Percentiles rank a stretch among this genome's conserved stretches.
Conservation (phyloP, 2,329 filamentous ascomycete species). For the Furcasterigmium sp. region DNA sequence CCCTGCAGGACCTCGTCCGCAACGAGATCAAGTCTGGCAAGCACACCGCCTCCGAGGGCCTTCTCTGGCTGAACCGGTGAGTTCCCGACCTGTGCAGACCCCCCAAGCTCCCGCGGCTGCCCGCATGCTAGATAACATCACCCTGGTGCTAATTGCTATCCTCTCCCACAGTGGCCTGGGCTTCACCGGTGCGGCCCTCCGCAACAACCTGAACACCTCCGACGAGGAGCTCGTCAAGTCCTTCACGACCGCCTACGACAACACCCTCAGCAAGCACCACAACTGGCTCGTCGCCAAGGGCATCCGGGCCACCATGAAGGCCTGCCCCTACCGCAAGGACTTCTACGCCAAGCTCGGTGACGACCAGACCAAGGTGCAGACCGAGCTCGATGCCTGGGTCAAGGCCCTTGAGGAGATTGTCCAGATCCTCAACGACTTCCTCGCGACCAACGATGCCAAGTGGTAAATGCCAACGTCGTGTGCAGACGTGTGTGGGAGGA, state of each 20-base stretch:
- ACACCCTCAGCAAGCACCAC: constrained; percentile 89
- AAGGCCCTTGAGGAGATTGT: constrained; percentile 73
- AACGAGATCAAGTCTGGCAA: constrained; percentile 90
- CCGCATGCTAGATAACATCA: no score
- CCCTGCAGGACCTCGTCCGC: constrained; percentile 75
- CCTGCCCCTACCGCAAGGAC: constrained; percentile 86
- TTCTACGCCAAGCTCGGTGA: constrained; percentile 85
- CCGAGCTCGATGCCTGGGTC: constrained; percentile 67
- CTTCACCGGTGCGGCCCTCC: constrained; percentile 83
- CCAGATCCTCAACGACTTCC: constrained; percentile 62
- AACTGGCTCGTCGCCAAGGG: constrained; percentile 88
- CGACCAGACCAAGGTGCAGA: constrained; percentile 55
- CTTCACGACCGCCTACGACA: constrained; percentile 80
- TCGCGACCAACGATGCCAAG: constrained; percentile 51
- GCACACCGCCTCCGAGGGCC: constrained; percentile 80
- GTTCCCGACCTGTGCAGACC: no score
- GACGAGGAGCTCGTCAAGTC: constrained; percentile 75
- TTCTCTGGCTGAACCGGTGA: constrained; percentile 86
- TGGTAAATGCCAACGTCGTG: constrained; percentile 32
- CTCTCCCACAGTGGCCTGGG: constrained; percentile 67
- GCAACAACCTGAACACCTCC: constrained; percentile 65
- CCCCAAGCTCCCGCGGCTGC: no score
- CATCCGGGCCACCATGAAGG: constrained; percentile 83
- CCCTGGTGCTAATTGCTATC: no score
- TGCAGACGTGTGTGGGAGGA: neutral